Evolutionary conservation across 768 basidiomycete species (phyloP).

Genomic region (Thelephora aurantiotincta): DNA sequence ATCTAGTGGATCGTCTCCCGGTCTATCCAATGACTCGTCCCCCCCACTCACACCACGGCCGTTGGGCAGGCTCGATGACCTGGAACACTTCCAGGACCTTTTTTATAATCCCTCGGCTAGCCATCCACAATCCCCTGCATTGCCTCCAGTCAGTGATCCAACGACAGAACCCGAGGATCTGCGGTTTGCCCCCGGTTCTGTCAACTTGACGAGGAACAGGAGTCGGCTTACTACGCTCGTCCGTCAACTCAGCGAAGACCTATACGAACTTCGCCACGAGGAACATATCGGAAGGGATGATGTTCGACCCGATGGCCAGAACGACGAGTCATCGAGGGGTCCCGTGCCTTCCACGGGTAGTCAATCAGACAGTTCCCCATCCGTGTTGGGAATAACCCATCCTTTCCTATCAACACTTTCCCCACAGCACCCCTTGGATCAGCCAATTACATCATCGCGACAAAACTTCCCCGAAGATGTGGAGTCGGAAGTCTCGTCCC

Average conservation of each 20-base stretch:
- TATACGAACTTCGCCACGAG: slow-evolving; percentile 15
- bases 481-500: slow-evolving; percentile 20
- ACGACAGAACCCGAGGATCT: slow-evolving; percentile 1
- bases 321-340: slow-evolving; percentile 2
- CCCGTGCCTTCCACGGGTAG: slow-evolving; percentile 1
- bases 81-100: slow-evolving; percentile 62
- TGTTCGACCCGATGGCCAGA: background rate
- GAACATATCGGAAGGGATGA: slow-evolving; percentile 5
- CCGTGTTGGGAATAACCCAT: slow-evolving; percentile 1
- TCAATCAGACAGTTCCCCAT: slow-evolving; percentile 1
- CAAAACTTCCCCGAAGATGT: slow-evolving; percentile 22
- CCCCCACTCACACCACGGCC: slow-evolving; percentile 34
- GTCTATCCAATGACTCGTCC: slow-evolving; percentile 19
- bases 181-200: slow-evolving; percentile 9
- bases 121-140: slow-evolving; percentile 6
- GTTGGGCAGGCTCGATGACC: slow-evolving; percentile 45
- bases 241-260: slow-evolving; percentile 25
- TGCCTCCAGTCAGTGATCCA: background rate
- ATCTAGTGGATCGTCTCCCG: slow-evolving; percentile 13
- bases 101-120: slow-evolving; percentile 41
- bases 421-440: slow-evolving; percentile 17
- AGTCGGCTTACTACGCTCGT: slow-evolving; percentile 25
- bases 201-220: slow-evolving; percentile 13
- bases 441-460: slow-evolving; percentile 11
- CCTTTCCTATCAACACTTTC: slow-evolving; percentile 8